Conservation (phyloP, 2,329 filamentous ascomycete genomes). For the Colletotrichum simmondsii region DNA sequence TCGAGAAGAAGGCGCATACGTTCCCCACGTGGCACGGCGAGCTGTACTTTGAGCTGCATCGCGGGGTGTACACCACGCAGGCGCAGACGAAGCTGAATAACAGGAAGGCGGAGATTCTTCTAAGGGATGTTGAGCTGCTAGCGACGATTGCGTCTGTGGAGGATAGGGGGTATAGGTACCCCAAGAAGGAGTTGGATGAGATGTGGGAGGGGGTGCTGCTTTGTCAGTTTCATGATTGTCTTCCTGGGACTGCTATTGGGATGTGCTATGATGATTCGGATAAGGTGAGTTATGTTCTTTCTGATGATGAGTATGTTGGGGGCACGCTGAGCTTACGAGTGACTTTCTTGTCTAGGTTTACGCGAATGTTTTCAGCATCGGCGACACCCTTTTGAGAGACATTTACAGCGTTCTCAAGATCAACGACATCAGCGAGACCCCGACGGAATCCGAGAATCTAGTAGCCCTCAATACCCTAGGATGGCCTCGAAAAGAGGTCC, state of each 20-base stretch:
- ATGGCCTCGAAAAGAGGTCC: conserved; percentile 66
- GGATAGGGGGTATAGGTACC: conserved; percentile 68
- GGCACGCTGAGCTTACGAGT: too few relatives aligned
- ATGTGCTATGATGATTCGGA: conserved; percentile 78
- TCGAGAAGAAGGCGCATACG: conserved; percentile 69
- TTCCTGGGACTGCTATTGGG: conserved; percentile 74
- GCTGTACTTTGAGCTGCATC: conserved; percentile 76
- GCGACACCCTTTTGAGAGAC: not conserved
- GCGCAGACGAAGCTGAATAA: conserved; percentile 77
- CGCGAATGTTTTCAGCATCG: not conserved
- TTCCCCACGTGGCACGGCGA: conserved; percentile 78
- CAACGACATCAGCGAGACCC: conserved; percentile 38
- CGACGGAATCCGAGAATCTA: conserved; percentile 69
- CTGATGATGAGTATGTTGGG: too few relatives aligned
- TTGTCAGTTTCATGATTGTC: conserved; percentile 77
- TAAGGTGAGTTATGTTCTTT: too few relatives aligned
- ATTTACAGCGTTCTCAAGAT: conserved; percentile 1
- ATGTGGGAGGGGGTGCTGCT: conserved; percentile 76
- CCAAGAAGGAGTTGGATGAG: conserved; percentile 72
- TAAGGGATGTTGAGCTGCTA: conserved; percentile 74
- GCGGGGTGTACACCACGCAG: conserved; percentile 76
- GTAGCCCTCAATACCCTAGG: conserved; percentile 71
- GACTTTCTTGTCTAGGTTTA: too few relatives aligned
- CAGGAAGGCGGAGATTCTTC: conserved; percentile 69
- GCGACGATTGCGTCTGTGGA: conserved; percentile 70